These are phyloP conservation scores for Aphanomyces astaci DNA, from an alignment of 352 stramenopile species.

Conservation along the genomic window DNA sequence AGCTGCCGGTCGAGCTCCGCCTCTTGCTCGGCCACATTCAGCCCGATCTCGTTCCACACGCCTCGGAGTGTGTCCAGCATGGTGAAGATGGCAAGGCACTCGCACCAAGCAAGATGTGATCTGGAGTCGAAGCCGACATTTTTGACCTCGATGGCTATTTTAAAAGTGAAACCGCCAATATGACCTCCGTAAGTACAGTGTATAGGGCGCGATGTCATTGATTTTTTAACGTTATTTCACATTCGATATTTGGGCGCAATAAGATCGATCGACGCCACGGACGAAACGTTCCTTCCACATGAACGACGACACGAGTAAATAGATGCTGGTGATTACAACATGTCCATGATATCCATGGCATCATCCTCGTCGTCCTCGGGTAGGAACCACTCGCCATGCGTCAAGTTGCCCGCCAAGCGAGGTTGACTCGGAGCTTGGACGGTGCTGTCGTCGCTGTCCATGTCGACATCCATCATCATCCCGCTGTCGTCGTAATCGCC, in stretches of 20 bases:
- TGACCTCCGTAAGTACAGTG: too few species aligned
- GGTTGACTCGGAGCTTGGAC: background rate
- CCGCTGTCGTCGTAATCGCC: background rate
- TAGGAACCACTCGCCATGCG: constrained; percentile 17
- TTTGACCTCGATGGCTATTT: background rate
- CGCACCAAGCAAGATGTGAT: background rate
- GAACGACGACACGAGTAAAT: background rate
- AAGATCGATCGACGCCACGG: too few species aligned
- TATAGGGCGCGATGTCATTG: too few species aligned
- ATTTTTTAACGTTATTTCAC: too few species aligned
- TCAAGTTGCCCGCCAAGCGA: constrained; percentile 5
- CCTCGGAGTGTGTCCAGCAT: background rate
- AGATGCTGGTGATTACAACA: background rate
- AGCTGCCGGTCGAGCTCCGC: background rate
- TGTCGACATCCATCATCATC: constrained; percentile 17
- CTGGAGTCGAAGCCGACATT: background rate
- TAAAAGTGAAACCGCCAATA: background rate
- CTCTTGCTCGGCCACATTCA: background rate
- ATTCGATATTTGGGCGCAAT: too few species aligned
- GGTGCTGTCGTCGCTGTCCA: constrained; percentile 5
- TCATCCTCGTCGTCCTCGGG: constrained; percentile 13
- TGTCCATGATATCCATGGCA: constrained; percentile 13
- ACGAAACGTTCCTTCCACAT: too few species aligned
- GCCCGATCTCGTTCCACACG: constrained; percentile 6
- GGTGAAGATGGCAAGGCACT: background rate